Percentiles rank a stretch among this genome's conserved stretches.
These are phyloP conservation scores for Theileria parva DNA, from an alignment of 169 alveolate species.

Conservation along the genomic window DNA sequence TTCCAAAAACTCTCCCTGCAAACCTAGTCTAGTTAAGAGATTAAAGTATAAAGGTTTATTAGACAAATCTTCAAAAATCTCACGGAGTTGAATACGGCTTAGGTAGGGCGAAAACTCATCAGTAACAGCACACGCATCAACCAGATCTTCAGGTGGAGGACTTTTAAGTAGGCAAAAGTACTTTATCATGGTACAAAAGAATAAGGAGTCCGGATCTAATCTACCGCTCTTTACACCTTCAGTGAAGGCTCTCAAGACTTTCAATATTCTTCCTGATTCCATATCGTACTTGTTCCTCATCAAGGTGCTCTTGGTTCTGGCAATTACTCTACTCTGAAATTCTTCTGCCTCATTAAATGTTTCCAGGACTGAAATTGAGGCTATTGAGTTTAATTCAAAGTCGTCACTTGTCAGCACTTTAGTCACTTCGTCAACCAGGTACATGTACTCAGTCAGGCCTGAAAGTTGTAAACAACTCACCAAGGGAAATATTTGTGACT, in stretches of 20 bases:
- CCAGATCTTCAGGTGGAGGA: conserved; percentile 10
- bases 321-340: neutral
- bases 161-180: neutral
- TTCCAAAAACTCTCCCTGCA: conserved; percentile 18
- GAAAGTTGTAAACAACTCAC: conserved; percentile 7
- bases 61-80: conserved; percentile 2
- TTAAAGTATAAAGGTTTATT: neutral
- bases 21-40: conserved; percentile 5
- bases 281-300: conserved; percentile 15
- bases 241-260: neutral
- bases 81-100: neutral
- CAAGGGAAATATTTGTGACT: neutral
- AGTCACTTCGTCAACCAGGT: neutral
- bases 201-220: conserved; percentile 3
- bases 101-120: conserved; percentile 20
- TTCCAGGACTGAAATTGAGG: conserved; percentile 16
- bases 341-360: conserved; percentile 1
- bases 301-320: conserved; percentile 6
- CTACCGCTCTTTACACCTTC: conserved; percentile 2
- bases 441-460: conserved; percentile 9
- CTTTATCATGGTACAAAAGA: conserved; percentile 10
- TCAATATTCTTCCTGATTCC: conserved; percentile 11
- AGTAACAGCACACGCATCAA: neutral
- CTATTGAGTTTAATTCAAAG: conserved; percentile 16
- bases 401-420: neutral